Evolutionary conservation across 2,329 filamentous ascomycete species (phyloP), one percentile per base, ranked within the genome.

Genomic region (Ceratocystis albifundus): DNA sequence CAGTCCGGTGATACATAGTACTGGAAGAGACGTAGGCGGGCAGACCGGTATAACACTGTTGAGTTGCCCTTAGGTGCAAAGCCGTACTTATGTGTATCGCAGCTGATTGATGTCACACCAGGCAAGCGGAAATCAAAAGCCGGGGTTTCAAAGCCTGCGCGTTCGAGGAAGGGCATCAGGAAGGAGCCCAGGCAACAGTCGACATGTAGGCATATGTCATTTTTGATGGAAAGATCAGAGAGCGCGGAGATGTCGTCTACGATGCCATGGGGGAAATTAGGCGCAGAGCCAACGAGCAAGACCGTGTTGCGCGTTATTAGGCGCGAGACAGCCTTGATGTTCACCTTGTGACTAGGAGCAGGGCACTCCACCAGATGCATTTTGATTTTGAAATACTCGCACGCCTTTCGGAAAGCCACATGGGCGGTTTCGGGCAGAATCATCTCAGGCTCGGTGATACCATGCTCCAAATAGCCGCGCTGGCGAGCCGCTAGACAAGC

Each of bases 41-140:
- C 82, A 59, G 85, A 88, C 71, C 94, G 90, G 81, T 99, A 99
- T 53, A 99, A 82, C 15, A 96, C 82, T 1, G 91, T 94, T 64
- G 88, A 94, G 81, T 96, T 99, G 71, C 94, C 94, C 79, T 99
- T 99, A 65, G 94, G 94, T 0, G 94, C 94, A 74, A 99, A 99
- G 46, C 94, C 94, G 75, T 99, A 99, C 76, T 99, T 99, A 82
- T 99, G 94, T 2, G 94, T 99, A 75, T 99, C 94, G 75, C 92
- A 95, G 70, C 87, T 91, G 75, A 99, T 97, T 75, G 88, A 93
- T 2, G 93, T 96, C 46, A 99, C 94, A 71, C 94, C 94, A 71
- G 89, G 90, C 68, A 95, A 85, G 66, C 89, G 86, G 83, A 99
- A 99, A 76, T 99, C 94, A 74, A 97, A 97, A 4, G 85, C 86